phyloP scores from a whole-genome alignment of 164 flowering plant species.

The Brasenia schreberi region DNA sequence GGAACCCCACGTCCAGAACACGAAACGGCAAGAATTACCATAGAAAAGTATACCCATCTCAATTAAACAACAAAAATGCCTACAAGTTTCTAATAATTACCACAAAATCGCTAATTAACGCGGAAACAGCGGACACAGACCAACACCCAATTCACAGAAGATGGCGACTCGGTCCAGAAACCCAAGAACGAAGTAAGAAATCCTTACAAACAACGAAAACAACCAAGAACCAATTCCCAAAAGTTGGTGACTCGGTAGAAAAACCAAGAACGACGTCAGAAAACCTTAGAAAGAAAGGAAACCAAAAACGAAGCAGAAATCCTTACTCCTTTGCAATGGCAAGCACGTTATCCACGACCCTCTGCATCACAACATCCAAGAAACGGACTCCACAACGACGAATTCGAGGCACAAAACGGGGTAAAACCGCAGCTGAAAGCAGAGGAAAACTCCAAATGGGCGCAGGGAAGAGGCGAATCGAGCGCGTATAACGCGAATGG shows the following conservation, averaged over 20 bases:
- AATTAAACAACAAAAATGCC: background rate
- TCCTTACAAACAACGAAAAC: no score
- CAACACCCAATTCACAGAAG: background rate
- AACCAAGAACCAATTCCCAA: no score
- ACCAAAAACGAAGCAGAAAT: background rate
- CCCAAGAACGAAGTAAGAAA: no score
- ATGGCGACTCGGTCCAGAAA: background rate
- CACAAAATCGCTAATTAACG: background rate
- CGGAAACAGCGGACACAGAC: background rate
- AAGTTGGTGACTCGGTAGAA: no score
- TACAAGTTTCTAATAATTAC: background rate
- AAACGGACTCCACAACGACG: background rate
- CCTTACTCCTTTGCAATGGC: background rate
- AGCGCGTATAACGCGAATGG: background rate
- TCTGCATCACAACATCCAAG: background rate
- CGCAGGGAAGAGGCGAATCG: background rate
- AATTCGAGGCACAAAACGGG: background rate
- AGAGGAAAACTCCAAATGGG: background rate
- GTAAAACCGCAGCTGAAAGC: background rate
- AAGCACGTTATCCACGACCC: background rate
- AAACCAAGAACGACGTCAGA: no score
- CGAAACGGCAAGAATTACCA: no score
- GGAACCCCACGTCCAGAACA: no score
- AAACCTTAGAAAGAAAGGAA: no score
- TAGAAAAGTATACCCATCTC: background rate